Evolutionary conservation across 2,329 filamentous ascomycete genomes (phyloP).

Genomic region (Fonsecaea pedrosoi): DNA sequence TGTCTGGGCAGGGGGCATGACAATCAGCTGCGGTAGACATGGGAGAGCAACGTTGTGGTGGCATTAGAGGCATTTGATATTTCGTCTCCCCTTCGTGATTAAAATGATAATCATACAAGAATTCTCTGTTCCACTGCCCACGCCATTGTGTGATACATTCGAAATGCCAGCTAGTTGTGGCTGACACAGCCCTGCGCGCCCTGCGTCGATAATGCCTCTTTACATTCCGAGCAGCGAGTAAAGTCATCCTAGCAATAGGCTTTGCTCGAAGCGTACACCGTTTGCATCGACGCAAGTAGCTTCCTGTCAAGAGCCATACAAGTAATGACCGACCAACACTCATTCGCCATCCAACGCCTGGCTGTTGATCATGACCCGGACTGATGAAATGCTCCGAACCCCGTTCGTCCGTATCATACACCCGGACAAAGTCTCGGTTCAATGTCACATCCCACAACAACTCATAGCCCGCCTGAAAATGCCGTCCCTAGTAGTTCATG

Average conservation of each 20-base stretch:
- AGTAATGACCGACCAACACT: not conserved
- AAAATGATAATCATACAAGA: not conserved
- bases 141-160: not conserved
- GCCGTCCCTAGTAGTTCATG: constrained; percentile 38
- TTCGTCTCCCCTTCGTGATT: not conserved
- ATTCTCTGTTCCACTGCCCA: not conserved
- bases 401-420: not conserved
- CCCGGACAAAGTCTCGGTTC: not conserved
- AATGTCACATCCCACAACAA: not conserved
- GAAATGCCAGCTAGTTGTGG: not conserved
- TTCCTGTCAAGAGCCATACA: not conserved
- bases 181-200: not conserved
- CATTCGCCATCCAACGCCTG: not conserved
- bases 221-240: not conserved
- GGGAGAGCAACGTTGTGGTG: no score
- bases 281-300: not conserved
- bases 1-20: not conserved
- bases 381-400: not conserved
- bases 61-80: not conserved
- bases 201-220: not conserved
- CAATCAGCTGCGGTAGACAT: not conserved
- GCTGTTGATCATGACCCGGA: not conserved
- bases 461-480: not conserved
- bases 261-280: not conserved
- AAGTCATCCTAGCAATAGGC: not conserved